phyloP scores from a whole-genome alignment of 2,329 filamentous ascomycete genomes.

The Alternaria longipes region DNA sequence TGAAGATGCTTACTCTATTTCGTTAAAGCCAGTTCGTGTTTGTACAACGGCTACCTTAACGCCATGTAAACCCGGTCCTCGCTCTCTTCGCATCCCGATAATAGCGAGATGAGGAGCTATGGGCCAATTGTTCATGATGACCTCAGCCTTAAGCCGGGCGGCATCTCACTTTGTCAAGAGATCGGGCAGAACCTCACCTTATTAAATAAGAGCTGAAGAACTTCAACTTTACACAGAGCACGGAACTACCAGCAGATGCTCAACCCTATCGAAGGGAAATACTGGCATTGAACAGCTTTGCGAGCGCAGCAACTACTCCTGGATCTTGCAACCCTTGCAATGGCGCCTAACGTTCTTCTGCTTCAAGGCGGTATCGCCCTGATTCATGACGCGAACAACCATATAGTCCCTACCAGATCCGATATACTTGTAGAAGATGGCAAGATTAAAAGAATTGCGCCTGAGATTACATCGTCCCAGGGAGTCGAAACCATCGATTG shows the following conservation, averaged over 20 bases:
- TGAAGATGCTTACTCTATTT: not conserved
- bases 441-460: slow-evolving; percentile 46
- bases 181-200: no score
- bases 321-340: not conserved
- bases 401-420: slow-evolving; percentile 41
- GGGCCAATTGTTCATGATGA: not conserved
- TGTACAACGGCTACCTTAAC: not conserved
- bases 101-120: not conserved
- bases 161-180: not conserved
- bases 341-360: slow-evolving; percentile 28
- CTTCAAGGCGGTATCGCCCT: slow-evolving; percentile 52
- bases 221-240: not conserved
- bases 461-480: slow-evolving; percentile 31
- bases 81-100: not conserved
- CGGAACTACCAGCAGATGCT: not conserved
- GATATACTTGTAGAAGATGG: slow-evolving; percentile 48
- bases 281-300: not conserved
- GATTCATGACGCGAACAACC: slow-evolving; percentile 46
- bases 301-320: not conserved
- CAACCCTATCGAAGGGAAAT: not conserved
- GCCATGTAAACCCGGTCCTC: not conserved
- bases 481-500: slow-evolving; percentile 59
- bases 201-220: not conserved
- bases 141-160: not conserved
- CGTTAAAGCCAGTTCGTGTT: not conserved